Evolutionary conservation across 495 filamentous ascomycete genomes (phyloP), one percentile per base, ranked within the genome.

Genomic region (Penicillium lividum): DNA sequence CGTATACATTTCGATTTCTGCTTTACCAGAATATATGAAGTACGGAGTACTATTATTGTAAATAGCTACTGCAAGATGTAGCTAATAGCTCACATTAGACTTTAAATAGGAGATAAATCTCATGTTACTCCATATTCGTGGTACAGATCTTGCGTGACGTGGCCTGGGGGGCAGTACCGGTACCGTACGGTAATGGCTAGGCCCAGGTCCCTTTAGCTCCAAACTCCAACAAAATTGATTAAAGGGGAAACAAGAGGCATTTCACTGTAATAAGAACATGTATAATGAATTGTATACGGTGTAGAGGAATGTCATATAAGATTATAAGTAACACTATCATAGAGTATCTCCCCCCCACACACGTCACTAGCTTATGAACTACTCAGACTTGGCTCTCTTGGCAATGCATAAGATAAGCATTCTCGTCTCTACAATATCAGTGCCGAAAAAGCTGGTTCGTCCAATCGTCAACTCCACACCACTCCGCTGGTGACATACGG

Each of bases 391-490:
- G 51, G 51, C 51, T 42, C 51, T 53, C 51, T 53, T 53, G 51
- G 51, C 51, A 42, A 44, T 11, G 6, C 29, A 27, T 13, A n/a
- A 36, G 49, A 33, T 36, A 36, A 25, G 49, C 49, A 40, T n/a
- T 34, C 29, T 25, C 31, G 18, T 13, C 51, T 42, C 44, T 43
- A n/a, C n/a, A n/a, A n/a, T n/a, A n/a, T 42, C 27, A 22, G 16
- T 18, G 34, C n/a, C 15, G 11, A 42, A 11, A n/a, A 13, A n/a
- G 8, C 27, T 40, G 43, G 25, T 15, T 57, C 43, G 22, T 44
- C 59, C 59, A 61, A 61, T 61, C n/a, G 30, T 28, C 9, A 34
- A 44, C 44, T 42, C 33, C 51, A 53, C 51, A 1, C 46, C 7
- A 49, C 46, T 47, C 44, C 46, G 25, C 27, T 18, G 27, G 46